These are phyloP conservation scores for Tulasnella sp. DNA, from an alignment of 768 basidiomycete species.

Conservation along the genomic window DNA sequence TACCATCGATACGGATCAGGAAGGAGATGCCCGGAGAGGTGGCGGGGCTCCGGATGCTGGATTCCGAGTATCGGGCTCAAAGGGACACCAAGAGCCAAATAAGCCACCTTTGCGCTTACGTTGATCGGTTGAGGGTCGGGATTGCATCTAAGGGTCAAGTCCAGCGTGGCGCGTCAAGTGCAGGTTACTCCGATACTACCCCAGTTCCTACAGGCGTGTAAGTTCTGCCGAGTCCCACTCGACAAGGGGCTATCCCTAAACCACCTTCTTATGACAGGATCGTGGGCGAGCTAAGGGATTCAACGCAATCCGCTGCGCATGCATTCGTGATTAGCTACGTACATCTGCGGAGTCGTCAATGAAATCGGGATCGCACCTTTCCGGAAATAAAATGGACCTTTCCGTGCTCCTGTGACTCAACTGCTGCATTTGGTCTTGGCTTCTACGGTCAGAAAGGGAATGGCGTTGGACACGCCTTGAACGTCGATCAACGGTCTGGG, in stretches of 20 bases:
- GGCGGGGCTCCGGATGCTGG: background rate
- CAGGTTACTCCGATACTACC: background rate
- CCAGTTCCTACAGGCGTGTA: background rate
- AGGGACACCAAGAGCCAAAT: background rate
- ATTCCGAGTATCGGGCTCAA: background rate
- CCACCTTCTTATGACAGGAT: background rate
- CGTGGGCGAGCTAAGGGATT: background rate
- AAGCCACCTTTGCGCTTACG: background rate
- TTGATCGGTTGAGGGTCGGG: background rate
- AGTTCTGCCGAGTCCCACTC: background rate
- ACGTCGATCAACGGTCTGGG: background rate
- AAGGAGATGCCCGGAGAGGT: background rate
- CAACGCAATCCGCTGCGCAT: background rate
- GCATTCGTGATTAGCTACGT: background rate
- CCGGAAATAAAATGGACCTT: background rate
- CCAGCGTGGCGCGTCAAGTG: background rate
- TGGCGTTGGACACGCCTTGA: background rate
- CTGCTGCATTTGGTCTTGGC: background rate
- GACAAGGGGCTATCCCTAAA: background rate
- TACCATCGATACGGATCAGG: slow-evolving; percentile 2
- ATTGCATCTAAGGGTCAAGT: background rate
- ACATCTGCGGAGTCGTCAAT: background rate
- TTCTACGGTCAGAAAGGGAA: background rate
- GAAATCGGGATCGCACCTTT: background rate
- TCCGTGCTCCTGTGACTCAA: background rate